These are phyloP conservation scores for Wickerhamomyces mucosus DNA, from an alignment of 805 yeast species.

Conservation along the genomic window DNA sequence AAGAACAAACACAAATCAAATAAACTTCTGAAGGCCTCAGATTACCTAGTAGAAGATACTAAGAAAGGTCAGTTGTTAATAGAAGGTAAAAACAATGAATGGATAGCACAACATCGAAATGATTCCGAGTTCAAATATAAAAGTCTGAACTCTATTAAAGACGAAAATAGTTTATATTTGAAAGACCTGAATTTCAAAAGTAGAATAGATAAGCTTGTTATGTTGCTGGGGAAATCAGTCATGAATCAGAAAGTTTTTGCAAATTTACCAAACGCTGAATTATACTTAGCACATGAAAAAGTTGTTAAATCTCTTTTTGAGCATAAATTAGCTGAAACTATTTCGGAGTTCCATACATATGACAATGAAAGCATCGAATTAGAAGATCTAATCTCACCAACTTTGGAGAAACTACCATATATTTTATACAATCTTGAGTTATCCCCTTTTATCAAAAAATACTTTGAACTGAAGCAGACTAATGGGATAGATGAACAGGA, in stretches of 20 bases:
- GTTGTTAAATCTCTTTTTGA: neutral
- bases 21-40: no score
- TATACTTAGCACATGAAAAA: neutral
- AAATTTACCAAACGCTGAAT: neutral
- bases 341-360: neutral
- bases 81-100: neutral
- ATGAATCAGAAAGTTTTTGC: neutral
- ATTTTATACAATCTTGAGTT: neutral
- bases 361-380: neutral
- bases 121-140: neutral
- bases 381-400: neutral
- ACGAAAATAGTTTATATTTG: neutral
- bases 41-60: no score
- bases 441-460: neutral
- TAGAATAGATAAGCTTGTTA: neutral
- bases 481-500: constrained; percentile 1
- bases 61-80: no score
- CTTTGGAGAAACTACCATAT: constrained; percentile 1
- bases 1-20: no score
- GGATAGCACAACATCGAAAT: neutral
- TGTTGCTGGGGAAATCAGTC: neutral
- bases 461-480: constrained; percentile 4
- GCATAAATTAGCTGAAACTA: neutral
- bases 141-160: neutral
- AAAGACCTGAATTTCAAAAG: neutral